A percentile compares a stretch with the other conserved stretches of the same genome.
Conservation (phyloP, 768 basidiomycete species). For the Leccinum subtestaceum region DNA sequence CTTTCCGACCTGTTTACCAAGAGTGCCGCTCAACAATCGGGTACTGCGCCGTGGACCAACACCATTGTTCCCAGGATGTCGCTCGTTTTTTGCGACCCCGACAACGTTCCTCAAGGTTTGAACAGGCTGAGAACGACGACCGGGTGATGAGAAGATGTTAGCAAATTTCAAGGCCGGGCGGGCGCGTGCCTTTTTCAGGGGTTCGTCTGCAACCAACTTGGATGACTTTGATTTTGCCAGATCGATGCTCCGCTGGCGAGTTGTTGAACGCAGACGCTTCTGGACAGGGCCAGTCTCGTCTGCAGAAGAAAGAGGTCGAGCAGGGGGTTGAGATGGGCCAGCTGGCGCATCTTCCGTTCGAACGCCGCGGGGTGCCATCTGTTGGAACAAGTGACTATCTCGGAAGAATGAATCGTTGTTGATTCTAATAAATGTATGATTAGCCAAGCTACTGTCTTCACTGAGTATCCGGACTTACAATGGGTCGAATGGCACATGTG, state of each 20-base stretch:
- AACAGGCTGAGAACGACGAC: slow-evolving; percentile 74
- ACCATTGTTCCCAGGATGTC: slow-evolving; percentile 41
- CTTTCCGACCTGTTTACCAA: slow-evolving; percentile 55
- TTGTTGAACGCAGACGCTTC: slow-evolving; percentile 70
- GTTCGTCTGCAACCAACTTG: slow-evolving; percentile 65
- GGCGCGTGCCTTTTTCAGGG: slow-evolving; percentile 88
- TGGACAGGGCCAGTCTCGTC: slow-evolving; percentile 78
- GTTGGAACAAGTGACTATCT: slow-evolving; percentile 59
- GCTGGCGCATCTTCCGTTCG: slow-evolving; percentile 41
- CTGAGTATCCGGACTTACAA: slow-evolving; percentile 41
- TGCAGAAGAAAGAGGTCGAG: slow-evolving; percentile 74
- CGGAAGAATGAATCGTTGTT: slow-evolving; percentile 55
- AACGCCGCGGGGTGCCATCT: slow-evolving; percentile 37
- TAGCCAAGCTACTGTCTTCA: background rate
- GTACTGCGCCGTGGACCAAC: slow-evolving; percentile 68
- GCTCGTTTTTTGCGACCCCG: slow-evolving; percentile 51
- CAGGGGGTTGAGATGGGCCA: slow-evolving; percentile 46
- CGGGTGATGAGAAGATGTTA: slow-evolving; percentile 85
- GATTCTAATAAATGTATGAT: slow-evolving; percentile 37
- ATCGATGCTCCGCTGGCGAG: slow-evolving; percentile 50
- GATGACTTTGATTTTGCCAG: slow-evolving; percentile 52
- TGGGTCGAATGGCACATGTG: slow-evolving; percentile 56
- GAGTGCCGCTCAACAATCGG: slow-evolving; percentile 60
- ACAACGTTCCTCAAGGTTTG: slow-evolving; percentile 58
- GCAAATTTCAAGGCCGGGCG: slow-evolving; percentile 84